Percentiles rank a stretch among this genome's conserved stretches.
phyloP scores from a whole-genome alignment of 495 filamentous ascomycete species.

The Daldinia decipiens region DNA sequence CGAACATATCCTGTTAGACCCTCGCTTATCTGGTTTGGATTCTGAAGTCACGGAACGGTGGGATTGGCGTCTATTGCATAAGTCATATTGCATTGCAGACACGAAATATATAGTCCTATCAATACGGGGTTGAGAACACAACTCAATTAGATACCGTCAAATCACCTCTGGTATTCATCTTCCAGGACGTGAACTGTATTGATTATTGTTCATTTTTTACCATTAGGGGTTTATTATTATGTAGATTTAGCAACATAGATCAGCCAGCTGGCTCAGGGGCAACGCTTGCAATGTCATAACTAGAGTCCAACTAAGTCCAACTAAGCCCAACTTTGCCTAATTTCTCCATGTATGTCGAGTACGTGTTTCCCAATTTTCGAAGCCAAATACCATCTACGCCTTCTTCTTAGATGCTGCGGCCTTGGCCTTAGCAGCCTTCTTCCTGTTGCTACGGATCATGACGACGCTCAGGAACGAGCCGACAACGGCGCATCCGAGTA shows the following conservation, averaged over 20 bases:
- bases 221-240: conserved; percentile 8
- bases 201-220: conserved; percentile 7
- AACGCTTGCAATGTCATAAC: neutral
- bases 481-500: conserved; percentile 91
- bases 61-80: conserved; percentile 47
- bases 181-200: conserved; percentile 9
- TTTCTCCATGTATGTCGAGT: neutral
- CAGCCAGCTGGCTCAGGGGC: neutral
- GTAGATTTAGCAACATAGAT: conserved; percentile 9
- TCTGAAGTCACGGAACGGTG: conserved; percentile 27
- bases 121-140: conserved; percentile 34
- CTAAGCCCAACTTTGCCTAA: conserved; percentile 3
- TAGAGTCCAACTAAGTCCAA: neutral
- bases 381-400: conserved; percentile 46
- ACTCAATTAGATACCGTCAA: conserved; percentile 47
- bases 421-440: conserved; percentile 94
- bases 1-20: conserved; percentile 30
- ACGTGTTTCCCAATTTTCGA: neutral
- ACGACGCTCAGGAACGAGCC: conserved; percentile 95
- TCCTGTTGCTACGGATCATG: conserved; percentile 98
- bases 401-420: conserved; percentile 77
- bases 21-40: conserved; percentile 41
- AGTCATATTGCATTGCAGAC: conserved; percentile 41
- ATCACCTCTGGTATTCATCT: conserved; percentile 18
- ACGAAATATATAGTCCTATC: conserved; percentile 36